A percentile compares a stretch with the other conserved stretches of the same genome.
Evolutionary conservation across 2,329 filamentous ascomycete genomes (phyloP).

Genomic region (Hawksworthiomyces lignivorus): DNA sequence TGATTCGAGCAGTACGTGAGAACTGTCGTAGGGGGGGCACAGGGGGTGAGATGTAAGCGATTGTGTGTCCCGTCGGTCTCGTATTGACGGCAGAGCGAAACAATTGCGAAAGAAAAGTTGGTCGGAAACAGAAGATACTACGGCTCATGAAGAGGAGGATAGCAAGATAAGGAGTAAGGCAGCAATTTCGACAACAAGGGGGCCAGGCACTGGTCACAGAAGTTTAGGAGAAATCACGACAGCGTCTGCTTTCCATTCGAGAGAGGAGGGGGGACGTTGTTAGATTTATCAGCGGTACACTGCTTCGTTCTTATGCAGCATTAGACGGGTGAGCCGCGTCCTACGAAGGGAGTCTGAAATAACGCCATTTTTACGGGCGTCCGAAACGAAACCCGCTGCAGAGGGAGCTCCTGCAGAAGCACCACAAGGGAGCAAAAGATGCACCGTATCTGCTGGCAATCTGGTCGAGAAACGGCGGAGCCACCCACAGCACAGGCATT

Average conservation of each 20-base stretch:
- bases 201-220: too few relatives aligned
- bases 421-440: not conserved
- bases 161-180: constrained; percentile 8
- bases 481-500: constrained; percentile 7
- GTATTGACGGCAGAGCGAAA: not conserved
- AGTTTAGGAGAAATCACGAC: constrained; percentile 8
- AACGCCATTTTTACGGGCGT: too few relatives aligned
- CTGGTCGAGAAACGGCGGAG: too few relatives aligned
- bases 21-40: not conserved
- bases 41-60: not conserved
- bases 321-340: constrained; percentile 12
- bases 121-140: not conserved
- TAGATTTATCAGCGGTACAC: not conserved
- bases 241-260: too few relatives aligned
- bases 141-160: not conserved
- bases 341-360: constrained; percentile 11
- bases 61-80: not conserved
- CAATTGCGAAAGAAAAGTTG: not conserved
- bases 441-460: too few relatives aligned
- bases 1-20: constrained; percentile 25
- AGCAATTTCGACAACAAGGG: too few relatives aligned
- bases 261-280: constrained; percentile 12
- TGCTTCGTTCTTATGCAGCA: too few relatives aligned
- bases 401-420: not conserved
- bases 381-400: too few relatives aligned